These are phyloP conservation scores for Pichia heedii DNA, from an alignment of 805 yeast genomes.

Conservation along the genomic window DNA sequence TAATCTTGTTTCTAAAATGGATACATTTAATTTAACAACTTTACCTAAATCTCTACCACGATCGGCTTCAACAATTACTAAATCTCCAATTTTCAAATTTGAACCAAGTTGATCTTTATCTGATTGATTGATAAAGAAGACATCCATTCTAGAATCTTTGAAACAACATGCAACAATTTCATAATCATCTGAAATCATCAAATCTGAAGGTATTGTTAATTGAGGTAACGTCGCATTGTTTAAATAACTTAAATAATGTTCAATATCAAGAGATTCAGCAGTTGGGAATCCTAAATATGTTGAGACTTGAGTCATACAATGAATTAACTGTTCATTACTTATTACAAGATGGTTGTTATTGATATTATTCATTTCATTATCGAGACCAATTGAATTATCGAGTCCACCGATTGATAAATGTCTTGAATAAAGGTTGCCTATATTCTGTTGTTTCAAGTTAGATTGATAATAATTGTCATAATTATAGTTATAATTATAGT, in stretches of 20 bases:
- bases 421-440: background rate
- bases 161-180: conserved; percentile 59
- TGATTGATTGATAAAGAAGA: conserved; percentile 48
- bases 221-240: conserved; percentile 23
- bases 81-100: conserved; percentile 44
- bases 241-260: conserved; percentile 17
- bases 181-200: conserved; percentile 15
- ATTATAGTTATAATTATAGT: too few species aligned
- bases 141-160: conserved; percentile 74
- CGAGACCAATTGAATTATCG: background rate
- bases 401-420: background rate
- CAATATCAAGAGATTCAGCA: conserved; percentile 17
- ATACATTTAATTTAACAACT: conserved; percentile 47
- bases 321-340: conserved; percentile 18
- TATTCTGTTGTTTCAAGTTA: too few species aligned
- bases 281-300: conserved; percentile 23
- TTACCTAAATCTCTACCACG: conserved; percentile 72
- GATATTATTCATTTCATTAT: background rate
- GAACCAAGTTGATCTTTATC: conserved; percentile 14
- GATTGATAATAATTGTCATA: background rate
- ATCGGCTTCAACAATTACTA: conserved; percentile 79
- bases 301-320: conserved; percentile 21
- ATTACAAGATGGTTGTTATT: background rate
- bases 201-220: conserved; percentile 22
- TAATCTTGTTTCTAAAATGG: conserved; percentile 58